Base-by-base conservation (phyloP, 108 stramenopile genomes). In the Conticribra weissflogii region DNA sequence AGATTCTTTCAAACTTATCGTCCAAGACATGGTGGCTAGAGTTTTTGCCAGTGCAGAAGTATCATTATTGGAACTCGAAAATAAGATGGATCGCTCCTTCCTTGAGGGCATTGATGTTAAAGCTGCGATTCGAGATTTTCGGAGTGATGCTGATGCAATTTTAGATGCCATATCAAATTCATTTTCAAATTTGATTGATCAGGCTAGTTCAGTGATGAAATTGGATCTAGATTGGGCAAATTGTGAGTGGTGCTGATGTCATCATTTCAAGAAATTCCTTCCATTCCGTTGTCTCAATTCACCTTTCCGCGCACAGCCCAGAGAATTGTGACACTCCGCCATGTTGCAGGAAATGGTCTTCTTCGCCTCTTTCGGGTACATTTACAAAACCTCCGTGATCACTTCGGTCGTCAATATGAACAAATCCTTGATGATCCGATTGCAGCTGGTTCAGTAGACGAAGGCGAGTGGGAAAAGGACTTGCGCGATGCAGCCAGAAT, bases 81-180 rank as follows among this genome's bases (percentile, higher is more conserved):
- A 15, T n/a, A 58, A 23, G 49, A 70, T 81, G 66, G 65, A 85
- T 49, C 71, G 86, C 23, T 41, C 59, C 12, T 36, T 68, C 28
- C 59, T 89, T 7, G 51, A 72, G 3, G 46, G 59, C 15, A 55
- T 12, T 45, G 62, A 71, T 1, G 68, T 55, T 32, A 75, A 48
- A 1, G 34, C 28, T 14, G 52, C 60, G 36, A 81, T 85, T 72
- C 84, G 82, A 24, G 54, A 82, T n/a, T 89, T 89, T 66, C 78
- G 85, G 28, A 66, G 50, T 7, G 51, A 67, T 48, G 79, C 79
- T 19, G 71, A 83, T 51, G 33, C 48, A 24, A 63, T 87, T 60
- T 34, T 89, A 27, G 29, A 47, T 44, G 44, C 45, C 57, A 32
- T 74, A 55, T 59, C 66, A 28, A 32, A 46, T 63, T 54, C 66